These are phyloP conservation scores for Starmera quercuum DNA, from an alignment of 805 yeast genomes.

Conservation along the genomic window DNA sequence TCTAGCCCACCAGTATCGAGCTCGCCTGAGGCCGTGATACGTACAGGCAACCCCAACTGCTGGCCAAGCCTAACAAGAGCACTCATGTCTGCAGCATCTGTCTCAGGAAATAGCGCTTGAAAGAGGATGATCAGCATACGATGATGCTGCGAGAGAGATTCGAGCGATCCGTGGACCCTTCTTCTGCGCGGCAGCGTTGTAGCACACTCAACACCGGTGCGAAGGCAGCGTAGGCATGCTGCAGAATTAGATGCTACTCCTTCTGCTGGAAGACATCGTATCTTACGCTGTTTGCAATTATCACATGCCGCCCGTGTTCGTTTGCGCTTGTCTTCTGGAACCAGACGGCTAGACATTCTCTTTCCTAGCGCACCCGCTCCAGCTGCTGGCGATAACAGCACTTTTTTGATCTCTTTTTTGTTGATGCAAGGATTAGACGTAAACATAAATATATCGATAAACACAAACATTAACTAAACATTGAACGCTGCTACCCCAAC, in stretches of 20 bases:
- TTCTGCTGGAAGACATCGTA: slow-evolving; percentile 33
- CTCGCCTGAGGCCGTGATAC: slow-evolving; percentile 12
- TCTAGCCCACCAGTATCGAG: slow-evolving; percentile 6
- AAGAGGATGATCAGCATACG: slow-evolving; percentile 31
- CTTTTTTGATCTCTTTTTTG: no score
- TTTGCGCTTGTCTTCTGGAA: slow-evolving; percentile 29
- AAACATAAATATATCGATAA: no score
- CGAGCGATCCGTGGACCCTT: slow-evolving; percentile 33
- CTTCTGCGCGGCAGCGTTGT: slow-evolving; percentile 36
- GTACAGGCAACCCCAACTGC: no score
- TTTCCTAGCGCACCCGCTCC: no score
- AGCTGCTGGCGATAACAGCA: no score
- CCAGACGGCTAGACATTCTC: slow-evolving; percentile 27
- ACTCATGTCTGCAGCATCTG: slow-evolving; percentile 35
- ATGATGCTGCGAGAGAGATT: slow-evolving; percentile 35
- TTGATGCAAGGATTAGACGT: no score
- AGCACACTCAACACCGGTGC: slow-evolving; percentile 29
- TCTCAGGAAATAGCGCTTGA: slow-evolving; percentile 34
- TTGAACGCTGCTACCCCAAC: no score
- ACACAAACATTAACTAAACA: no score
- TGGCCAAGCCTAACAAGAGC: slow-evolving; percentile 16
- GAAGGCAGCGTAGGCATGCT: slow-evolving; percentile 32
- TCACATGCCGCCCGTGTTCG: slow-evolving; percentile 39
- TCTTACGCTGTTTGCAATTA: slow-evolving; percentile 35
- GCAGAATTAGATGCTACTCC: slow-evolving; percentile 28